Evolutionary conservation across 257 asterid species (phyloP), one percentile per base, ranked within the genome.

Genomic region (Lantana camara): DNA sequence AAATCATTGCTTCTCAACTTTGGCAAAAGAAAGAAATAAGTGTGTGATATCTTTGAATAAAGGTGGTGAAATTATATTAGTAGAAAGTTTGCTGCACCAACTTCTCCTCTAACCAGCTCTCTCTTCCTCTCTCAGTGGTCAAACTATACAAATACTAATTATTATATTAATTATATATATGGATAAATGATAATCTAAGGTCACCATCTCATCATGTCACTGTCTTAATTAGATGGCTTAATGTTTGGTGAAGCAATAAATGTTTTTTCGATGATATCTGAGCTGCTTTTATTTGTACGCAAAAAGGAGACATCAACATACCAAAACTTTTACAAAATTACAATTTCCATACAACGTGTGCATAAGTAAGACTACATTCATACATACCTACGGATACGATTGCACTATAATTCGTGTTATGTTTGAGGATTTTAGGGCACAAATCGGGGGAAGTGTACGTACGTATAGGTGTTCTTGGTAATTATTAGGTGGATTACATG

Each of bases 21-120:
- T 44, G 21, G 50, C 50, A 44, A 15, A 44, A 7, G 9, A 11
- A 15, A 14, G 5, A 44, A 44, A 47, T 10, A 17, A 38, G 34
- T 27, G 13, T 48, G 17, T 57, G 27, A n/a, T n/a, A n/a, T 55
- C 14, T 19, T 42, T 57, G 21, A 41, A 30, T 13, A 17, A 73
- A 65, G 77, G 61, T 58, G 77, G 80, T 72, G 86, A 74, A 72
- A 75, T 66, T 73, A 71, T 27, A 60, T 5, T 56, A 61, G 30
- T 76, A 77, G 87, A 61, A 68, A 68, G 90, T 82, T 85, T 83
- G 94, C 71, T 82, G 73, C 80, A 85, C 83, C 90, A 78, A 85
- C 84, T 85, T 78, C 82, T 60, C 64, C 79, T 73, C 79, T 74
- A 69, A 74, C 82, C 58, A 40, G 21, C 21, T 44, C n/a, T 30